Evolutionary conservation across 2,329 filamentous ascomycete species (phyloP), one percentile per base, ranked within the genome.

Genomic region (Calycina herbarum): DNA sequence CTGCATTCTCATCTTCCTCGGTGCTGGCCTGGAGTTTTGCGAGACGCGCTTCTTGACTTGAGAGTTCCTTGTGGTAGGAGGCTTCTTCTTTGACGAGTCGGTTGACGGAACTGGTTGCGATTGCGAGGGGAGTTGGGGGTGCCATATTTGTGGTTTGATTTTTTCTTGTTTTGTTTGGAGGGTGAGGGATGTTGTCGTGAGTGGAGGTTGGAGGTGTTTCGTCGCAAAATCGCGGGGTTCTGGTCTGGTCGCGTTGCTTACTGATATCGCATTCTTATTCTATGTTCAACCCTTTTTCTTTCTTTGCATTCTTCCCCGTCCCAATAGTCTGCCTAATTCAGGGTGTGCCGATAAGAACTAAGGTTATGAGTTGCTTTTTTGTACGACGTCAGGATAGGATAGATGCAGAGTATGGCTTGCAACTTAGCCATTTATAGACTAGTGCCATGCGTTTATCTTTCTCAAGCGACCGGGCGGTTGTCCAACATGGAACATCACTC

Each of bases 81-180:
- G 85, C 82, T 78, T 97, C 92, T 79, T 99, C 95, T 79, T 96
- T 97, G 71, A 97, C 86, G 59, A 98, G 86, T 66, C 95, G 92
- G 73, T 86, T 83, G 71, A 98, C 87, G 24, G 92, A 88, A 68
- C 89, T 86, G 29, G 92, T 95, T 57, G 90, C 88, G 76, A 97
- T 95, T 73, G 86, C 79, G 77, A 97, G 87, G 72, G 89, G 85
- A 0, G 89, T 88, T 57, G 91, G 91, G 38, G 92, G 84, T 3
- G 92, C 85, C 93, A 97, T 97, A 24, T 57, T 57, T n/a, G 13
- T 57, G 13, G 29, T 31, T 10, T 31, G 27, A 48, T 57, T 57
- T 57, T 24, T 57, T 35, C n/a, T 57, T 31, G n/a, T 13, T 54
- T 54, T 13, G 48, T 54, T 24, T 54, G 10, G 20, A 24, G 8